These are phyloP conservation scores for Cadophora gregata DNA, from an alignment of 2,329 filamentous ascomycete genomes.

Conservation along the genomic window DNA sequence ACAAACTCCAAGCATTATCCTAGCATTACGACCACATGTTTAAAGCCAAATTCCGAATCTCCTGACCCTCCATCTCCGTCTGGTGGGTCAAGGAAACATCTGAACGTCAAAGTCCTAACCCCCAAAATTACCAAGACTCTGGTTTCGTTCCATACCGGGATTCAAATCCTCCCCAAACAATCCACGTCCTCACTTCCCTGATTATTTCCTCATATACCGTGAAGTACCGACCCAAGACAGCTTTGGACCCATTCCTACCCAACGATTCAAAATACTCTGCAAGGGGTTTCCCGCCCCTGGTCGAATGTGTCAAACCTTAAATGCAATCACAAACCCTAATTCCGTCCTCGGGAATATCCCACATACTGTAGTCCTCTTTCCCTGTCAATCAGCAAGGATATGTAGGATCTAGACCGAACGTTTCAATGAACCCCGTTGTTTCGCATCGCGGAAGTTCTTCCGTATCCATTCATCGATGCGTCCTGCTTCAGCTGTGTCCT, in stretches of 20 bases:
- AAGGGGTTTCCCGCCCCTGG: background rate
- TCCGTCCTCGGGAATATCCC: background rate
- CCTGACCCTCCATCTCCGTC: background rate
- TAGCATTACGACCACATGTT: too few species aligned
- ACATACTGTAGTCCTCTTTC: background rate
- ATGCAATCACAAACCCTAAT: background rate
- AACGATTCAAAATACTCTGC: background rate
- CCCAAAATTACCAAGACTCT: background rate
- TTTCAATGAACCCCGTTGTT: background rate
- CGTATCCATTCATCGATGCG: background rate
- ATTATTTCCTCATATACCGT: background rate
- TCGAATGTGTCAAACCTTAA: slow-evolving; percentile 6
- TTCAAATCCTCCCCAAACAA: background rate
- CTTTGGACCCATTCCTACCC: background rate
- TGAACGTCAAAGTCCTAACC: background rate
- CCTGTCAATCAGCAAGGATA: background rate
- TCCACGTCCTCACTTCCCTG: background rate
- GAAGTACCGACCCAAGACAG: background rate
- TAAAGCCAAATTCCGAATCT: too few species aligned
- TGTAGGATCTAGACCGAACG: background rate
- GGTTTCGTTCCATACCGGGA: background rate
- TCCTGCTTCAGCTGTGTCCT: background rate
- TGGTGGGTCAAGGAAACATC: too few species aligned
- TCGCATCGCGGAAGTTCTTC: background rate
- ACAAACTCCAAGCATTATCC: too few species aligned